Evolutionary conservation across 495 filamentous ascomycete genomes (phyloP).

Genomic region (Lentithecium fluviatile): DNA sequence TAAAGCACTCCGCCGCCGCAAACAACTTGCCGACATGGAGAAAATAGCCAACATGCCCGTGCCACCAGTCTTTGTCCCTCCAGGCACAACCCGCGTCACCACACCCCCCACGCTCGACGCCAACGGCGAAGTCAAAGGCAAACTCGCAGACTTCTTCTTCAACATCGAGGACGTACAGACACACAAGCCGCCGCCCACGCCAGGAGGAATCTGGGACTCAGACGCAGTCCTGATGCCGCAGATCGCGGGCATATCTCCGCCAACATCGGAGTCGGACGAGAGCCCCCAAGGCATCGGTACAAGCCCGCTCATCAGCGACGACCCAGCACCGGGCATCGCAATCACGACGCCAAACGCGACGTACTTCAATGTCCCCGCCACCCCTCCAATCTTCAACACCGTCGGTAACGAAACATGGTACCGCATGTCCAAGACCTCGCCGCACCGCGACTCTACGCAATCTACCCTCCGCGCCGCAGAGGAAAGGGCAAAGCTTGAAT

Average conservation of each 20-base stretch:
- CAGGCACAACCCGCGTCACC: constrained; percentile 12
- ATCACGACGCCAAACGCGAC: background rate
- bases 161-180: constrained; percentile 5
- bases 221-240: constrained; percentile 31
- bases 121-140: constrained; percentile 18
- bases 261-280: background rate
- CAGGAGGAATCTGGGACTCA: constrained; percentile 28
- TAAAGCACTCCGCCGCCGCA: background rate
- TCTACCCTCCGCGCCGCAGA: background rate
- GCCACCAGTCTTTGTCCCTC: constrained; percentile 21
- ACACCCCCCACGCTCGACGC: constrained; percentile 20
- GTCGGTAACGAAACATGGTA: background rate
- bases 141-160: constrained; percentile 25
- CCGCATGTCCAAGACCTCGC: background rate
- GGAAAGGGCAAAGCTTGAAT: constrained; percentile 47
- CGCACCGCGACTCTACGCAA: background rate
- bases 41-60: constrained; percentile 5
- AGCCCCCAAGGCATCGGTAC: constrained; percentile 12
- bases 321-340: background rate
- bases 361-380: background rate
- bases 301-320: background rate
- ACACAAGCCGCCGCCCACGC: background rate
- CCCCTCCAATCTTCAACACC: background rate
- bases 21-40: background rate
- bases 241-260: constrained; percentile 9